Conservation (phyloP, 176 grass and related monocot genomes). For the Ensete glaucum region DNA sequence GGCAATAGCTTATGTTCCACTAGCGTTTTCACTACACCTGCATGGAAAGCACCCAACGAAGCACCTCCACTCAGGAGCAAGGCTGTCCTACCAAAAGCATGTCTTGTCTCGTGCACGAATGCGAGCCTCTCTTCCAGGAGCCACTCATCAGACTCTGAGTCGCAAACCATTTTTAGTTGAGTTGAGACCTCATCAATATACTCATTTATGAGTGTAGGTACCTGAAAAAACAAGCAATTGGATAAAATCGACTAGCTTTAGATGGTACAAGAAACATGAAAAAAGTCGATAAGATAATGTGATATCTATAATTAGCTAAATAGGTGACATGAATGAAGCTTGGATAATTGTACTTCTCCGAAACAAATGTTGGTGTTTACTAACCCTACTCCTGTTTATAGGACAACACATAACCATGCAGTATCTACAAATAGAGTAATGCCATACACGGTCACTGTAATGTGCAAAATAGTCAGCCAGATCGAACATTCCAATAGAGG, state of each 20-base stretch:
- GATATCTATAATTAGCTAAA: background rate
- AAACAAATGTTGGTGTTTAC: too few relatives aligned
- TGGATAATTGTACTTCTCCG: background rate
- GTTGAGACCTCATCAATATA: conserved; percentile 88
- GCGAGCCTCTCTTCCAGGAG: conserved; percentile 75
- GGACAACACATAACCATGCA: too few relatives aligned
- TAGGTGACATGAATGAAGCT: background rate
- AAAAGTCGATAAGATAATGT: background rate
- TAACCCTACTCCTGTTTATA: too few relatives aligned
- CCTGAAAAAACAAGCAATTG: conserved; percentile 18
- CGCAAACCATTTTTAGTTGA: conserved; percentile 78
- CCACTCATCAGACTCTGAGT: conserved; percentile 69
- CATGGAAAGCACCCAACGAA: conserved; percentile 72
- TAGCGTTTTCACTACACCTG: conserved; percentile 77
- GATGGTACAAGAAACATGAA: background rate
- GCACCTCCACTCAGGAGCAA: conserved; percentile 81
- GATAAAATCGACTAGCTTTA: background rate
- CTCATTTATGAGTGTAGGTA: conserved; percentile 79
- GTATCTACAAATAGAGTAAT: too few relatives aligned
- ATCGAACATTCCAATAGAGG: too few relatives aligned
- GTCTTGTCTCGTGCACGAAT: conserved; percentile 86
- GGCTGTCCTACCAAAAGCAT: conserved; percentile 80
- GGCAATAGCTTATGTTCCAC: conserved; percentile 76
- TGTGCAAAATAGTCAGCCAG: too few relatives aligned
- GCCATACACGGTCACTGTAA: too few relatives aligned